A percentile compares a stretch with the other conserved stretches of the same genome.
Conservation (phyloP, 192 early-diverging fungal genomes). For the Podila horticola region DNA sequence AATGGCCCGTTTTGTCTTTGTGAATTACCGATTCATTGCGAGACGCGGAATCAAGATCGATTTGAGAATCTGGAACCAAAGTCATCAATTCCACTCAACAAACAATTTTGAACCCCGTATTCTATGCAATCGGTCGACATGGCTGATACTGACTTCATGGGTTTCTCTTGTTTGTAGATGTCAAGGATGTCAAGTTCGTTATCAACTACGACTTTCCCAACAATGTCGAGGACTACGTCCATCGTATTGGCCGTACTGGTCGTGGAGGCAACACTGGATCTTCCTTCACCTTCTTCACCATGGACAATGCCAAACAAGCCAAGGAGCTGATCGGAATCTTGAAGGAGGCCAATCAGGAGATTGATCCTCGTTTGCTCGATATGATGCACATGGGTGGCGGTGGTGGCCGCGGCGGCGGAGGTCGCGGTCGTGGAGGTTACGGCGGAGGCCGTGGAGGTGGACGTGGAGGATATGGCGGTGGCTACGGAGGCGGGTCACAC, state of each 20-base stretch:
- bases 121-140: no score
- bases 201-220: constrained; percentile 97
- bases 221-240: constrained; percentile 90
- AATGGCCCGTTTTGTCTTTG: no score
- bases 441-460: constrained; percentile 47
- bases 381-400: constrained; percentile 63
- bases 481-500: constrained; percentile 60
- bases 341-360: constrained; percentile 89
- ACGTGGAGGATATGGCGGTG: constrained; percentile 51
- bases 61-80: no score
- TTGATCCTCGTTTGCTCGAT: constrained; percentile 82
- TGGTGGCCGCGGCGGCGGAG: constrained; percentile 42
- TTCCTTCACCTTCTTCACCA: constrained; percentile 95
- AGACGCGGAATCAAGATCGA: no score
- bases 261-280: constrained; percentile 91
- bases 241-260: constrained; percentile 97
- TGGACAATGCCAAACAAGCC: constrained; percentile 83
- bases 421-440: constrained; percentile 39
- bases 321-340: constrained; percentile 90
- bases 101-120: no score
- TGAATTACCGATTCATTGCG: no score
- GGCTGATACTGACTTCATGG: not conserved
- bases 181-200: constrained; percentile 96
- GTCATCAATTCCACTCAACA: no score
- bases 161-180: constrained; percentile 58